These are phyloP conservation scores for Sequoia sempervirens DNA, from an alignment of 75 land plant genomes.

Conservation along the genomic window DNA sequence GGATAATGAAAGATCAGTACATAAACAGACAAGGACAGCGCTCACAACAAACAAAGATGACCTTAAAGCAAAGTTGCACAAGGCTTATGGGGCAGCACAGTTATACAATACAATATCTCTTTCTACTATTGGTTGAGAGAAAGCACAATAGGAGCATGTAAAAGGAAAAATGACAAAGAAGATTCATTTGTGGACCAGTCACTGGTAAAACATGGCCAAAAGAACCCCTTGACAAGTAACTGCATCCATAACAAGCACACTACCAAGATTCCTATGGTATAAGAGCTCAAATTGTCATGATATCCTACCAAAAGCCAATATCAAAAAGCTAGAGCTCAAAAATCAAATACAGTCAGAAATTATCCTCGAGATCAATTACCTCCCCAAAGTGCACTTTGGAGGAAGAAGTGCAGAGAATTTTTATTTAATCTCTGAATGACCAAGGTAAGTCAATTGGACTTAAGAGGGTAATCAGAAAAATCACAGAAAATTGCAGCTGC, in stretches of 20 bases:
- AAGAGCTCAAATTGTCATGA: not conserved
- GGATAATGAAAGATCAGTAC: not conserved
- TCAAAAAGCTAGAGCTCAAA: not conserved
- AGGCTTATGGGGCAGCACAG: not conserved
- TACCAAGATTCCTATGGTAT: not conserved
- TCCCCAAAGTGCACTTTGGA: not conserved
- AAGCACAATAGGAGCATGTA: not conserved
- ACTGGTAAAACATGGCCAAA: not conserved
- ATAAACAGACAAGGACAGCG: not conserved
- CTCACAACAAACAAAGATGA: not conserved
- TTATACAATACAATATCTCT: not conserved
- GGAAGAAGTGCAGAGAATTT: not conserved
- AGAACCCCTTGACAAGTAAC: not conserved
- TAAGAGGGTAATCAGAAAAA: not conserved
- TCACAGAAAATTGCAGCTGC: too few relatives aligned
- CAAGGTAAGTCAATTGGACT: not conserved
- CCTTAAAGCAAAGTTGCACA: not conserved
- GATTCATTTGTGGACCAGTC: not conserved
- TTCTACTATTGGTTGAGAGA: not conserved
- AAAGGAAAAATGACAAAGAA: too few relatives aligned
- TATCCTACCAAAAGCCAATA: not conserved
- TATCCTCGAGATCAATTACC: not conserved
- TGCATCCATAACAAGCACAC: not conserved
- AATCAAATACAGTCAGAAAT: not conserved
- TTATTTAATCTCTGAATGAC: not conserved